Base-by-base conservation (phyloP, 2,329 filamentous ascomycete species). In the Sordariomycetes sp. region DNA sequence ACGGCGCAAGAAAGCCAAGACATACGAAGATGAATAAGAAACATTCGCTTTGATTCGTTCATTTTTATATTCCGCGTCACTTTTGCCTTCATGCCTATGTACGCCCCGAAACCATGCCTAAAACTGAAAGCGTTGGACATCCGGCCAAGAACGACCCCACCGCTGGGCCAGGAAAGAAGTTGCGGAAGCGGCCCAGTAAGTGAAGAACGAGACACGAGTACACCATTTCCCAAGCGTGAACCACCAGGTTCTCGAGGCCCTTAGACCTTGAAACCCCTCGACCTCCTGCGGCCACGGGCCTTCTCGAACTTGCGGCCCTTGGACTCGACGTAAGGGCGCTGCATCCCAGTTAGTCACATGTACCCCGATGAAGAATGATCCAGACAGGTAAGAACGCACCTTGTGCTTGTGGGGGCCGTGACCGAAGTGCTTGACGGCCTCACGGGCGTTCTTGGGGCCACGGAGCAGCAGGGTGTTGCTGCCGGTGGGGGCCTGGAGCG, bases 271-370 rank as follows among this genome's bases (percentile, higher is more conserved):
- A 99, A 99, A 85, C 95, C 94, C 73, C 89, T 86, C 71, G 92
- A 97, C 76, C 91, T 84, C 88, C 94, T 95, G 80, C 94, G 92
- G 79, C 94, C 95, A 94, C 94, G 92, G 72, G 92, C 94, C 72
- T 86, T 85, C 88, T 99, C 95, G 83, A 99, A 99, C 85, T 99
- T 99, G 80, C 94, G 89, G 73, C 95, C 95, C 89, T 99, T 99
- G 83, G 90, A 96, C 79, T 90, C 85, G 72, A 99, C 85, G 70
- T 96, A 89, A 68, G 93, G 93, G 86, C 97, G 97, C 93, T 94
- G 66, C 61, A 70, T 48, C 60, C 78, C 64, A 79, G 73, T 63
- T 62, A 56, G 55, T 48, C 60, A 37, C 61, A 8, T 14, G 14
- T 34, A 22, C 4, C 14, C 8, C 1, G 2, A 11, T 1, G 8